phyloP scores from a whole-genome alignment of 176 grass and related monocot genomes.

The Avena insularis region DNA sequence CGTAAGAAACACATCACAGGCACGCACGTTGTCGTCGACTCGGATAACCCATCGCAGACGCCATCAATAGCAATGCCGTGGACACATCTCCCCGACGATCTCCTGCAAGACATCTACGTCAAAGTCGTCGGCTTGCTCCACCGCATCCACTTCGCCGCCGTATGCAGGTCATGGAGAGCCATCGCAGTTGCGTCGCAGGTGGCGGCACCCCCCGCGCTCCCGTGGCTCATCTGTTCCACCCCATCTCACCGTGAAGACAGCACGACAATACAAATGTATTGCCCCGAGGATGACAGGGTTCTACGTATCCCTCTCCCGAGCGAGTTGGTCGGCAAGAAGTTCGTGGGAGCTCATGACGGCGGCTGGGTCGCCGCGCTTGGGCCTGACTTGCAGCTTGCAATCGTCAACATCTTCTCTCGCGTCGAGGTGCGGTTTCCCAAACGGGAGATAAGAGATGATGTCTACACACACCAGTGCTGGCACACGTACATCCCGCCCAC shows the following conservation, averaged over 20 bases:
- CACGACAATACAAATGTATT: not conserved
- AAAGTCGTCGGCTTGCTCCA: not conserved
- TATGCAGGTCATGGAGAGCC: not conserved
- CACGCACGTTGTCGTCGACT: too few relatives aligned
- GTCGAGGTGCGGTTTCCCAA: not conserved
- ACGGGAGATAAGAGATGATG: not conserved
- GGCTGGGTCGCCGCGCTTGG: not conserved
- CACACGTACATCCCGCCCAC: not conserved
- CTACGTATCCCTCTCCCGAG: not conserved
- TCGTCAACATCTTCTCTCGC: not conserved
- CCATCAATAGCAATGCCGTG: not conserved
- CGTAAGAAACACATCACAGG: too few relatives aligned
- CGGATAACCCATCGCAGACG: too few relatives aligned
- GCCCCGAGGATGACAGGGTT: not conserved
- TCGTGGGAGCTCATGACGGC: not conserved
- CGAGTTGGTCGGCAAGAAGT: not conserved
- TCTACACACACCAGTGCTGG: too few relatives aligned
- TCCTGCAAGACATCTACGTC: not conserved
- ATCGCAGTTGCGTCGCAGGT: too few relatives aligned
- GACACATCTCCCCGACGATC: not conserved
- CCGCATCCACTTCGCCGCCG: not conserved
- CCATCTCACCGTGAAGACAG: not conserved
- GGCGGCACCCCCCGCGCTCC: not conserved
- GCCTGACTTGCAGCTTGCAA: not conserved
- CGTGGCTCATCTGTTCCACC: not conserved